A percentile compares a stretch with the other conserved stretches of the same genome.
Evolutionary conservation across 345 rosid genomes (phyloP).

Genomic region (Pistacia vera): DNA sequence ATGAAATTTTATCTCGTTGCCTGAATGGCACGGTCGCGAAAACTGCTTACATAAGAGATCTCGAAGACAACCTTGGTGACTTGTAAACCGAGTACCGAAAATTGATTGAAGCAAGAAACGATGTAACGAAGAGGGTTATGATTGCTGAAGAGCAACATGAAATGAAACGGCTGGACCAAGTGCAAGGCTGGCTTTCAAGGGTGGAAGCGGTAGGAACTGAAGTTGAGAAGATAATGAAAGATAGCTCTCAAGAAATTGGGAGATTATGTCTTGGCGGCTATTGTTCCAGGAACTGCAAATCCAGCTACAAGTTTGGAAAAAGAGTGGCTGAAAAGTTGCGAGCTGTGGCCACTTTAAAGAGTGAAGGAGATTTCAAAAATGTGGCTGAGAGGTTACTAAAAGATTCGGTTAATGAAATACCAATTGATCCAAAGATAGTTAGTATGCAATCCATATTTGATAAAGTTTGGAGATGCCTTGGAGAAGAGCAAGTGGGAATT

Average conservation of each 20-base stretch:
- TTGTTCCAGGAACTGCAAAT: conserved; percentile 7
- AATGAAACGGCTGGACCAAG: not conserved
- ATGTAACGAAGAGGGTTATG: not conserved
- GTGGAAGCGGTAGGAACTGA: not conserved
- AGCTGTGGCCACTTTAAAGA: not conserved
- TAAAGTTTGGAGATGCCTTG: conserved; percentile 3
- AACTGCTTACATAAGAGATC: no score
- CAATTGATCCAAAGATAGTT: not conserved
- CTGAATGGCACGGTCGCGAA: no score
- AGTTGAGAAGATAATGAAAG: not conserved
- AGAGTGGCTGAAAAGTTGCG: not conserved
- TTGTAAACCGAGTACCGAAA: not conserved
- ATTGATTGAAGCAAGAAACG: not conserved
- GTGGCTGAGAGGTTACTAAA: not conserved
- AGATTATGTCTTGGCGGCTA: conserved; percentile 3
- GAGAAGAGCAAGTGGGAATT: not conserved
- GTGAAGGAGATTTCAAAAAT: not conserved
- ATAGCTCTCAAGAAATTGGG: not conserved
- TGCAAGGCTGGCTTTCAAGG: conserved; percentile 8
- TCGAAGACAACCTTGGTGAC: not conserved
- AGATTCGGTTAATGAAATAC: not conserved
- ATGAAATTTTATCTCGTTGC: no score
- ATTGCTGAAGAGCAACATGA: not conserved
- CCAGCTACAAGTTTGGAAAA: conserved; percentile 12
- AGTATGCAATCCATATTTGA: conserved; percentile 2